Base-by-base conservation (phyloP, 129 eudicot species). In the Chrysanthemum lavandulifolium region DNA sequence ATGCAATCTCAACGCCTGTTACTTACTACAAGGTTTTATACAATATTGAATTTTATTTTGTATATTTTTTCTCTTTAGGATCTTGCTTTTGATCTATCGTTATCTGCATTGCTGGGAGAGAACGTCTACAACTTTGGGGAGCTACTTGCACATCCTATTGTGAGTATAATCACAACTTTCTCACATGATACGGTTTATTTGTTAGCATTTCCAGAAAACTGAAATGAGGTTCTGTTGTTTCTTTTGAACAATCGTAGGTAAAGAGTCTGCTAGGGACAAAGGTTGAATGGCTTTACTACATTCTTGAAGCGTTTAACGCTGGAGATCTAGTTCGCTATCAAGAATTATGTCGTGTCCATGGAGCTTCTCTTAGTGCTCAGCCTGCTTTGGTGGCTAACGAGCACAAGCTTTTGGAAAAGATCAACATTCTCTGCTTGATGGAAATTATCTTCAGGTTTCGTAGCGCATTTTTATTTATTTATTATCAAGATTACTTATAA, bases 121-220 rank as follows among this genome's bases (percentile, higher is more conserved):
- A 92, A 92, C 89, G 87, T 92, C 61, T 89, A 89, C 95, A 92
- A 89, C 86, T 92, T 92, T 53, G 98, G 98, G 19, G 98, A 92
- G 76, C 85, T 92, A 68, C 98, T 92, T 78, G 95, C 98, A 0
- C 96, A 92, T 79, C 98, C 96, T 65, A 87, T 92, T 76, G 98
- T 92, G 81, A 92, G 98, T 81, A 15, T 68, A 19, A 47, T n/a
- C n/a, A n/a, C n/a, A n/a, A n/a, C n/a, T n/a, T n/a, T n/a, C n/a
- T n/a, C n/a, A n/a, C n/a, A n/a, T n/a, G n/a, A n/a, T n/a, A n/a
- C n/a, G n/a, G n/a, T n/a, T n/a, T n/a, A n/a, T n/a, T n/a, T n/a
- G n/a, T n/a, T n/a, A n/a, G 21, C 21, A 19, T 19, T 19, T 40
- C 2, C 47, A 1, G 8, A 8, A 40, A 40, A 40, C 47, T 40